A percentile compares a stretch with the other conserved stretches of the same genome.
These are phyloP conservation scores for Adansonia grandidieri DNA, from an alignment of 441 rosid genomes.

Conservation along the genomic window DNA sequence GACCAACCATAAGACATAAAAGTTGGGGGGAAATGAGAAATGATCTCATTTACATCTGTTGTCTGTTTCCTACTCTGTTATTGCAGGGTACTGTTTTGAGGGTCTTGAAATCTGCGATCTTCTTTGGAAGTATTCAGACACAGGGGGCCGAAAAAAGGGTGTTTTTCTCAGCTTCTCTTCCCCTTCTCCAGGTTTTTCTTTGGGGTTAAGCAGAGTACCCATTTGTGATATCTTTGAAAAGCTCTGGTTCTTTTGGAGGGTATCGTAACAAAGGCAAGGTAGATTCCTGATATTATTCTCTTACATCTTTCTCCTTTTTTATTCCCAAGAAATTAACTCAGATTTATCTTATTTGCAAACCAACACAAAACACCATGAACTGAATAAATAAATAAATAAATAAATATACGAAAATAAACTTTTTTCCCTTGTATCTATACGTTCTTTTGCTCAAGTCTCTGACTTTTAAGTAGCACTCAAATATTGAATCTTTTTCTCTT, in stretches of 20 bases:
- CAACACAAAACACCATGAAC: conserved; percentile 20
- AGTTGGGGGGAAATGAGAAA: conserved; percentile 8
- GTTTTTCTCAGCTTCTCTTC: conserved; percentile 28
- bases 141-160: not conserved
- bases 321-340: conserved; percentile 36
- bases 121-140: conserved; percentile 35
- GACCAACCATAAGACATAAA: not conserved
- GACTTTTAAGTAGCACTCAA: not conserved
- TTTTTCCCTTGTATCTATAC: conserved; percentile 35
- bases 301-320: conserved; percentile 30
- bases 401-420: not conserved
- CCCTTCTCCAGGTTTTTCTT: conserved; percentile 24
- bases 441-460: conserved; percentile 13
- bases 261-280: conserved; percentile 46
- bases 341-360: conserved; percentile 24
- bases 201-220: conserved; percentile 29
- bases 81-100: conserved; percentile 37
- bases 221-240: conserved; percentile 41
- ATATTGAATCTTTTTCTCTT: not conserved
- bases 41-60: conserved; percentile 2
- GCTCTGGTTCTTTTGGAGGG: conserved; percentile 36
- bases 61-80: conserved; percentile 35
- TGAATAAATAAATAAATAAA: not conserved
- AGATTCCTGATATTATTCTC: conserved; percentile 52
- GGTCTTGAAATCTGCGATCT: conserved; percentile 45